phyloP scores from a whole-genome alignment of 352 stramenopile species.

The Globisporangium canariense region DNA sequence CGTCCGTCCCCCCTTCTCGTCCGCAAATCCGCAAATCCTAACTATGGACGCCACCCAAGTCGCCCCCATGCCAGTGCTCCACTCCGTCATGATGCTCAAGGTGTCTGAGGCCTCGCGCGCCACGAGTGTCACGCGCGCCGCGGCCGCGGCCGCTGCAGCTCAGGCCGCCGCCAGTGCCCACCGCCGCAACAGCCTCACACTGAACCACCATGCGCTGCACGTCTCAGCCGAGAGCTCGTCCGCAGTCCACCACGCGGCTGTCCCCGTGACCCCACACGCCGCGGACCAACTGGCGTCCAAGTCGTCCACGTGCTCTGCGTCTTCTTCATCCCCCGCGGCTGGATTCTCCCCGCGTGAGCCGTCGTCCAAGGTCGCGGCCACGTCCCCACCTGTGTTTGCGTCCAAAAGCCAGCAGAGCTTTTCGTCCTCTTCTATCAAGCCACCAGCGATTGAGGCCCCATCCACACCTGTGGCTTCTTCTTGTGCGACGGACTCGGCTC shows the following conservation, averaged over 20 bases:
- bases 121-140: conserved; percentile 19
- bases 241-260: conserved; percentile 12
- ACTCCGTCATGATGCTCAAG: conserved; percentile 21
- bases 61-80: conserved; percentile 20
- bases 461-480: neutral
- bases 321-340: conserved; percentile 12
- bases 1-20: neutral
- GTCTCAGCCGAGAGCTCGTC: conserved; percentile 18
- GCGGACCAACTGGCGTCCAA: conserved; percentile 15
- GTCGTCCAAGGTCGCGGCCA: conserved; percentile 33
- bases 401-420: conserved; percentile 8
- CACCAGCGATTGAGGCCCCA: conserved; percentile 12
- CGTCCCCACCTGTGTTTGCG: conserved; percentile 11
- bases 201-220: conserved; percentile 34
- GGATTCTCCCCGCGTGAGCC: conserved; percentile 57
- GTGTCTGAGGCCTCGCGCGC: conserved; percentile 20
- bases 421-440: conserved; percentile 7
- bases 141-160: conserved; percentile 8
- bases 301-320: neutral
- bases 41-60: conserved; percentile 37
- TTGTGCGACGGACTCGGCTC: conserved; percentile 11
- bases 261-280: conserved; percentile 44
- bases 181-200: conserved; percentile 41
- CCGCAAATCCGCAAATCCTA: neutral
- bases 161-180: conserved; percentile 21